Conservation (phyloP, 495 filamentous ascomycete species). For the Hypomontagnella submonticulosa region DNA sequence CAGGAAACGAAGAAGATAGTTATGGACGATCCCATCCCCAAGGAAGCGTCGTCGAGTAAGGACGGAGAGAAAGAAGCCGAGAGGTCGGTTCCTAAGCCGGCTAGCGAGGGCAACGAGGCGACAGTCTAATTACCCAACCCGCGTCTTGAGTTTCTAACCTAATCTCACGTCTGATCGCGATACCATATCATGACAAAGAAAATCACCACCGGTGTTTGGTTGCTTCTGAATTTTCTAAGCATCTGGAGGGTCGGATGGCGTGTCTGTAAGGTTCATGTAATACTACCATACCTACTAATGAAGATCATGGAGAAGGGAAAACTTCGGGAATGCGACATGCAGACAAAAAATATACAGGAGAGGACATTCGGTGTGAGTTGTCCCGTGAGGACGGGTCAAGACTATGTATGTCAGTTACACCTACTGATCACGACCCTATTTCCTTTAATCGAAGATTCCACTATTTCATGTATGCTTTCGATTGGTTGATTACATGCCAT, state of each 20-base stretch:
- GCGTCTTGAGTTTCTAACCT: constrained; percentile 9
- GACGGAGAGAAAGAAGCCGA: constrained; percentile 70
- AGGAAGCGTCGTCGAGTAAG: constrained; percentile 67
- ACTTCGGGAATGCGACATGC: constrained; percentile 29
- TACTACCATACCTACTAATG: constrained; percentile 42
- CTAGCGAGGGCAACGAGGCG: constrained; percentile 80
- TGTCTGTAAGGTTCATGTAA: constrained; percentile 33
- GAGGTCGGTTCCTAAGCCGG: constrained; percentile 72
- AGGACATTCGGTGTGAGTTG: constrained; percentile 29
- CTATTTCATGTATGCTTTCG: constrained; percentile 2
- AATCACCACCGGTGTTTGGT: constrained; percentile 31
- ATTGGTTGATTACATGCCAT: constrained; percentile 3
- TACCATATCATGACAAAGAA: constrained; percentile 23
- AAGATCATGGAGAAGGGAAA: constrained; percentile 36
- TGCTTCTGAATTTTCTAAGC: constrained; percentile 16
- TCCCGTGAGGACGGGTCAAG: constrained; percentile 25
- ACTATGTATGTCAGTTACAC: constrained; percentile 38
- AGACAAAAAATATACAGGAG: constrained; percentile 20
- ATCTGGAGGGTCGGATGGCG: constrained; percentile 18
- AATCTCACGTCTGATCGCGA: constrained; percentile 4
- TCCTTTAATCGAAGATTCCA: constrained; percentile 37
- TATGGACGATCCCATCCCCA: constrained; percentile 57
- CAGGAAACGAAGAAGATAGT: constrained; percentile 66
- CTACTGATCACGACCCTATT: constrained; percentile 36
- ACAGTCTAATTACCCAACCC: constrained; percentile 39